phyloP scores from a whole-genome alignment of 768 basidiomycete genomes.

The Mrakia gelida region DNA sequence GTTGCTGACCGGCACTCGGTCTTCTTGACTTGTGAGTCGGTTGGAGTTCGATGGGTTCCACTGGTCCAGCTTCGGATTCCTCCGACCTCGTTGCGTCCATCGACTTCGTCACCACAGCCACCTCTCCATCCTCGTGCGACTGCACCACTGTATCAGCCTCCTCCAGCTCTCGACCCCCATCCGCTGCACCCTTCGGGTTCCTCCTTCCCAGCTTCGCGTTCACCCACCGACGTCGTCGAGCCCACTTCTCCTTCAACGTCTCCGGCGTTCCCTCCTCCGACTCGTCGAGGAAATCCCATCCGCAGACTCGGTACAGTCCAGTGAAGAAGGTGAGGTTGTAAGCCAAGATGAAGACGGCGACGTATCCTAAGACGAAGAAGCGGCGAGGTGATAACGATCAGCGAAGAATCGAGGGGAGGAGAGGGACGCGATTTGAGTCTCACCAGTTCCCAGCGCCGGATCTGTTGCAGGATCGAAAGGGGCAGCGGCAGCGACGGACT shows the following conservation, averaged over 20 bases:
- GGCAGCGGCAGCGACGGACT: conserved; percentile 47
- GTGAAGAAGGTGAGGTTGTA: conserved; percentile 48
- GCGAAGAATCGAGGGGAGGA: too few species aligned
- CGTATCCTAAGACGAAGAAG: conserved; percentile 34
- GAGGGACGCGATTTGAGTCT: neutral
- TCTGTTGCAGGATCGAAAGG: conserved; percentile 50
- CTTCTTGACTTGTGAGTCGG: neutral
- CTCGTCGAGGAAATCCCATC: conserved; percentile 42
- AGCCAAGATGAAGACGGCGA: conserved; percentile 49
- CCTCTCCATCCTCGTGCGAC: neutral
- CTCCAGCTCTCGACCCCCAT: neutral
- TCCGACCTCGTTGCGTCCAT: neutral
- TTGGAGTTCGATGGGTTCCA: neutral
- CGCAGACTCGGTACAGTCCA: conserved; percentile 45
- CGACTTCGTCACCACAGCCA: neutral
- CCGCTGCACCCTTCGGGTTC: neutral
- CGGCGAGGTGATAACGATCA: neutral
- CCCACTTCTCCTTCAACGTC: conserved; percentile 36
- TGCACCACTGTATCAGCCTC: neutral
- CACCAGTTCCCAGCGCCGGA: conserved; percentile 45
- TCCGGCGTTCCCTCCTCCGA: conserved; percentile 21
- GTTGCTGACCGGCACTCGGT: neutral
- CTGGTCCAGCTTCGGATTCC: neutral
- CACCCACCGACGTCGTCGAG: conserved; percentile 11
- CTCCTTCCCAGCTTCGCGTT: neutral